phyloP scores from a whole-genome alignment of 177 flowering plant genomes.

The Vitis hybrid region DNA sequence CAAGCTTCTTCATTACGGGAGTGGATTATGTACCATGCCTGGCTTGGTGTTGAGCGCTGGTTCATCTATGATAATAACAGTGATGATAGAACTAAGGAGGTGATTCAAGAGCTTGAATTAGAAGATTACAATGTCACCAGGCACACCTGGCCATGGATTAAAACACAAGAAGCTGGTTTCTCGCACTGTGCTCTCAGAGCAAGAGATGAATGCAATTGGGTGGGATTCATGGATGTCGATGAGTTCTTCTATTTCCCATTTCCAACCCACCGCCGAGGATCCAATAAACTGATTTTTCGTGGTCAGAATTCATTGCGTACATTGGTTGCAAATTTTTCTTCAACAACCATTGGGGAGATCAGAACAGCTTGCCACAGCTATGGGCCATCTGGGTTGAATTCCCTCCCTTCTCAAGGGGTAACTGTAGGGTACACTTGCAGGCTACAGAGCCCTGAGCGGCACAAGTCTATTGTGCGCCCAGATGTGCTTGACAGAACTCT shows the following conservation, averaged over 20 bases:
- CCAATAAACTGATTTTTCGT: constrained; percentile 16
- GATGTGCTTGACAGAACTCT: constrained; percentile 57
- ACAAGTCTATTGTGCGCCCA: constrained; percentile 75
- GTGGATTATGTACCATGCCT: constrained; percentile 79
- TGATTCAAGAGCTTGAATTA: constrained; percentile 45
- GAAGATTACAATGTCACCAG: constrained; percentile 63
- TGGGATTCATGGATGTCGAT: constrained; percentile 88
- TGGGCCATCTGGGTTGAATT: constrained; percentile 78
- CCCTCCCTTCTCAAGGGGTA: constrained; percentile 59
- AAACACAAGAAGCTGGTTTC: constrained; percentile 96
- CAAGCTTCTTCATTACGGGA: constrained; percentile 67
- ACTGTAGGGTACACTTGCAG: constrained; percentile 84
- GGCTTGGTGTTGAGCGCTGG: constrained; percentile 86
- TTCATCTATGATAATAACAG: constrained; percentile 91
- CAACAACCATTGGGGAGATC: constrained; percentile 61
- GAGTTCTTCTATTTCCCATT: constrained; percentile 78
- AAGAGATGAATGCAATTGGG: constrained; percentile 70
- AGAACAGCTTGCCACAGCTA: constrained; percentile 81
- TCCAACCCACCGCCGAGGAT: constrained; percentile 12
- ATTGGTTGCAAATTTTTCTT: constrained; percentile 46
- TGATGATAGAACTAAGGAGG: constrained; percentile 60
- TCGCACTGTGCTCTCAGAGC: constrained; percentile 79
- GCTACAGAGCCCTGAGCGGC: constrained; percentile 73
- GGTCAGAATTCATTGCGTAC: constrained; percentile 42
- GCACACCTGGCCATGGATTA: constrained; percentile 89